Conservation (phyloP, 225 moss, liverwort and hornwort species). For the Antitrichia curtipendula region DNA sequence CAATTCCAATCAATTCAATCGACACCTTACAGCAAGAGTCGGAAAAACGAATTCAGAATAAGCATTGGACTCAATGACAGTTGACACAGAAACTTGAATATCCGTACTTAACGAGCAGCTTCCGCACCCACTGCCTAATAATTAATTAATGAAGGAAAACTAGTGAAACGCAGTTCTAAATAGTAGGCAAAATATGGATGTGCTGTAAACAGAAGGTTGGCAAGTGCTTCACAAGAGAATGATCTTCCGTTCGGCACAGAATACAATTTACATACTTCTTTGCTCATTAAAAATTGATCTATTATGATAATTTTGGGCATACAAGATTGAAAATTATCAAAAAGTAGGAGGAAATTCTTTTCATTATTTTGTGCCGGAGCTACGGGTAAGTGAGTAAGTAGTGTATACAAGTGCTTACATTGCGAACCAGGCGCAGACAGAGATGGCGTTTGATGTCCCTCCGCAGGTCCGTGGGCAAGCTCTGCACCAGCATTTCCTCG, state of each 20-base stretch:
- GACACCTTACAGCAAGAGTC: not conserved
- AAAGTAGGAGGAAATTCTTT: not conserved
- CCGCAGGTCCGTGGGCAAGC: conserved; percentile 71
- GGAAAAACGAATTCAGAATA: not conserved
- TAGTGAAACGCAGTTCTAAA: not conserved
- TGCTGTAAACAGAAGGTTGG: not conserved
- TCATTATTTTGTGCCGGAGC: too few species aligned
- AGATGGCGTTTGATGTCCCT: conserved; percentile 91
- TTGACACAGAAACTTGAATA: not conserved
- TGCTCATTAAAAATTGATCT: not conserved
- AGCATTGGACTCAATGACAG: not conserved
- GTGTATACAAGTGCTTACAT: conserved; percentile 11
- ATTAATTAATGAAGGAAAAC: not conserved
- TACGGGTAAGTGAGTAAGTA: not conserved
- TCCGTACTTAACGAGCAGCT: not conserved
- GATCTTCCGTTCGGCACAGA: not conserved
- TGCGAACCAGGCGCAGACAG: conserved; percentile 67
- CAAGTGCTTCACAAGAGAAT: not conserved
- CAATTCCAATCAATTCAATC: not conserved
- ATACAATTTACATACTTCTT: not conserved
- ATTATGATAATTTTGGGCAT: not conserved
- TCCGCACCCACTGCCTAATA: not conserved
- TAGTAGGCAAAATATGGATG: not conserved
- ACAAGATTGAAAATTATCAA: not conserved
- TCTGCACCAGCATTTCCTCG: conserved; percentile 58